Evolutionary conservation across 2,329 filamentous ascomycete species (phyloP), one percentile per base, ranked within the genome.

Genomic region (Monilinia polystroma): DNA sequence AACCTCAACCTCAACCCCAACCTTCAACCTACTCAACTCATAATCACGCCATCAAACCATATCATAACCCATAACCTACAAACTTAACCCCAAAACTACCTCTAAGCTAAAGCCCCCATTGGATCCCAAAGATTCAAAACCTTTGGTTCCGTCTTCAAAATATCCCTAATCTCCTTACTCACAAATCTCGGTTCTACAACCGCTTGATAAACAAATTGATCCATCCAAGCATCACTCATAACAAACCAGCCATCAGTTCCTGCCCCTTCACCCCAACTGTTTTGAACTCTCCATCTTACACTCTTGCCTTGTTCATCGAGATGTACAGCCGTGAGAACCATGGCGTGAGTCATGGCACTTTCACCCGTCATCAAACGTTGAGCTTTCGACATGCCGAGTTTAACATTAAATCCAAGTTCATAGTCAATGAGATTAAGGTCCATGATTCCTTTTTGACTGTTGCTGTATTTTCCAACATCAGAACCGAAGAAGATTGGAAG

Each of bases 251-350:
- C 93, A 72, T 92, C 87, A 16, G 88, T 85, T 0, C 93, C 93
- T 0, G 84, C 84, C 0, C 75, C 79, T 52, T 86, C 82, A 16
- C 90, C 91, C 92, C 92, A 96, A 66, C 86, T 90, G 76, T 96
- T 96, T 83, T 96, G 90, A 8, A 96, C 91, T 64, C 92, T 82
- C 93, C 93, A 97, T 55, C 92, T 81, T 1, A 92, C 85, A 2
- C 87, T 83, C 77, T 86, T 84, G 1, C 86, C 87, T 68, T 85
- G 79, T 38, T 84, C 81, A 68, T 90, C 88, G 3, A 96, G 77
- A 75, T 97, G 92, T 56, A 96, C 93, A 0, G 87, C 93, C 2
- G 92, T 96, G 69, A 97, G 79, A 0, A 96, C 91, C 93, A 96
- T 96, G 5, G 93, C 93, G 74, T 96, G 93, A 0, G 92, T 96